These are phyloP conservation scores for Oryza australiensis DNA, from an alignment of 176 grass and related monocot genomes.

Conservation along the genomic window DNA sequence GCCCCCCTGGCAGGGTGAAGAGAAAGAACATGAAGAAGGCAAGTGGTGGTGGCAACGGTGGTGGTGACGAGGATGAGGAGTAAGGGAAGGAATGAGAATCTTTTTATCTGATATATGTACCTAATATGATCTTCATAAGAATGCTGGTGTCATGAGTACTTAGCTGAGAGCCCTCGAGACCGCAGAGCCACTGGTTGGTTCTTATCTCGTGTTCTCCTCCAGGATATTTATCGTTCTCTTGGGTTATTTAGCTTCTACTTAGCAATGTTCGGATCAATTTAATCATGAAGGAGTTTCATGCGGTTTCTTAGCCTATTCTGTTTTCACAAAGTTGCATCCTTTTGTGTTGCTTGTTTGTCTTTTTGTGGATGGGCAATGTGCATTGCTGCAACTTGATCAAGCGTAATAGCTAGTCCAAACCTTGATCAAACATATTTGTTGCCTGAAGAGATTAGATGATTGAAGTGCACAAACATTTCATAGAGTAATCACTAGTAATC, in stretches of 20 bases:
- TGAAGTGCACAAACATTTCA: too few species aligned
- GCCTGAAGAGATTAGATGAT: too few species aligned
- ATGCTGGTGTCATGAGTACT: constrained; percentile 34
- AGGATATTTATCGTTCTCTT: constrained; percentile 10
- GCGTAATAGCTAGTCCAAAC: too few species aligned
- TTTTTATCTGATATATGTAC: constrained; percentile 20
- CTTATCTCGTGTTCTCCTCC: not conserved
- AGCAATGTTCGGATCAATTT: constrained; percentile 25
- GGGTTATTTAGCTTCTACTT: constrained; percentile 8
- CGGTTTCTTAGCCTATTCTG: not conserved
- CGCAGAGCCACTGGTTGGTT: not conserved
- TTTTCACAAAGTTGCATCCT: not conserved
- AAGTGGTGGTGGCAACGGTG: constrained; percentile 10
- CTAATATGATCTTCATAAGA: constrained; percentile 28
- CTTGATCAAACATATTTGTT: too few species aligned
- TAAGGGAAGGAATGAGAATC: constrained; percentile 29
- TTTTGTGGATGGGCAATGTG: too few species aligned
- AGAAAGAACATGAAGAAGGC: constrained; percentile 61
- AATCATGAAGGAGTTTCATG: constrained; percentile 6
- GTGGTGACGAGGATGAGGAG: constrained; percentile 59
- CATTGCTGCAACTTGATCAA: too few species aligned
- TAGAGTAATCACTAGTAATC: too few species aligned
- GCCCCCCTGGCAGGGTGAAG: constrained; percentile 60
- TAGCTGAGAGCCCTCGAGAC: constrained; percentile 7
- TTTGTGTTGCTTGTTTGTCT: not conserved